Percentiles rank a stretch among this genome's conserved stretches.
Evolutionary conservation across 1,139 yeast species (phyloP).

Genomic region (Zygosaccharomyces pseudobailii): DNA sequence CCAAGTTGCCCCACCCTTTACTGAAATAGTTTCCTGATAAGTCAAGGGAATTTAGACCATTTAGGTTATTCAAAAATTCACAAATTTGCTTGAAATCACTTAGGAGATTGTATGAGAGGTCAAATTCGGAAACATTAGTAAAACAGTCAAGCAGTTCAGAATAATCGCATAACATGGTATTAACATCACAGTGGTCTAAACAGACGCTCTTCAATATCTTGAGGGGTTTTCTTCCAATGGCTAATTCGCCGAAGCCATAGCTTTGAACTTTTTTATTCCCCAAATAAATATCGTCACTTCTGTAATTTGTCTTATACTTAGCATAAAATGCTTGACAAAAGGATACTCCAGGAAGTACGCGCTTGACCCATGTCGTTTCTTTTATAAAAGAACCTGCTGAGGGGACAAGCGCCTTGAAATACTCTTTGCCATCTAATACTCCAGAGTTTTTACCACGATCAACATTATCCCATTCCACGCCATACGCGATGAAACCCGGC

Average conservation of each 20-base stretch:
- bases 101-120: conserved; percentile 60
- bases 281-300: conserved; percentile 36
- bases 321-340: conserved; percentile 48
- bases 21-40: conserved; percentile 63
- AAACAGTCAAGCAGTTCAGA: conserved; percentile 1
- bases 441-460: conserved; percentile 56
- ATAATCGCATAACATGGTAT: conserved; percentile 9
- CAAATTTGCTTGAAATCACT: conserved; percentile 40
- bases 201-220: conserved; percentile 45
- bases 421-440: conserved; percentile 38
- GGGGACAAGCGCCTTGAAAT: conserved; percentile 38
- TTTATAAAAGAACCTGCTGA: conserved; percentile 68
- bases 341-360: conserved; percentile 29
- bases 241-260: conserved; percentile 59
- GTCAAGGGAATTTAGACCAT: conserved; percentile 42
- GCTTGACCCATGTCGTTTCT: conserved; percentile 33
- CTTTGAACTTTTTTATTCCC: conserved; percentile 57
- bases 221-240: conserved; percentile 45
- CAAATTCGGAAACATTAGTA: conserved; percentile 41
- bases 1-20: conserved; percentile 5
- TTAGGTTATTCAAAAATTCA: conserved; percentile 37
- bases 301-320: conserved; percentile 41
- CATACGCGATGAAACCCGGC: conserved; percentile 56
- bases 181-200: conserved; percentile 41
- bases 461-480: conserved; percentile 82